Percentiles rank a stretch among this genome's conserved stretches.
Evolutionary conservation across 2,329 filamentous ascomycete species (phyloP).

Genomic region (Epichloe gansuensis): DNA sequence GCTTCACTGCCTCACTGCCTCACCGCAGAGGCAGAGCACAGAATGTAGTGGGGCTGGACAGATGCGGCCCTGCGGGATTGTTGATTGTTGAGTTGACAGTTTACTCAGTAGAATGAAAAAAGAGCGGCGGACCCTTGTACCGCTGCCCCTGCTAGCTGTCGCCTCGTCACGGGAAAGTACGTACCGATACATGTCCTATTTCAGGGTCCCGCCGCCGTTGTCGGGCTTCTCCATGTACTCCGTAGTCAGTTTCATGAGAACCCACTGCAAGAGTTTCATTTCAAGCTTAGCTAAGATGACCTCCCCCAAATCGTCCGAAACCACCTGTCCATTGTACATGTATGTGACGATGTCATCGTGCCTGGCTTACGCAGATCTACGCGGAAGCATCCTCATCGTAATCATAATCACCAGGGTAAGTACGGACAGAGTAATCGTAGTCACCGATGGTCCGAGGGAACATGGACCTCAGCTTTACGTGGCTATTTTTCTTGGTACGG

Average conservation of each 20-base stretch:
- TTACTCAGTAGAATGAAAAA: neutral
- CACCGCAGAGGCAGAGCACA: too few species aligned
- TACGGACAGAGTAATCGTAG: too few species aligned
- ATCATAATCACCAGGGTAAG: neutral
- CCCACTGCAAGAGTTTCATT: neutral
- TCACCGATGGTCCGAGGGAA: too few species aligned
- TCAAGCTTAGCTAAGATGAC: neutral
- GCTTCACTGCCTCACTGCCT: too few species aligned
- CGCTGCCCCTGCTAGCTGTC: neutral
- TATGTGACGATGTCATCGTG: neutral
- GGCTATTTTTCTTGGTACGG: too few species aligned
- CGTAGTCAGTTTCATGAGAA: neutral
- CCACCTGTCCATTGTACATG: neutral
- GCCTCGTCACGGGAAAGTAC: neutral
- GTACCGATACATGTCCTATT: neutral
- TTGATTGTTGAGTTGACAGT: slow-evolving; percentile 5
- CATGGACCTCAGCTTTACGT: too few species aligned
- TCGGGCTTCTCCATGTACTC: neutral
- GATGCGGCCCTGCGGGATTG: neutral
- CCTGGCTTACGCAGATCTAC: neutral
- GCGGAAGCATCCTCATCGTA: neutral
- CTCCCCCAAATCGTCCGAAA: neutral
- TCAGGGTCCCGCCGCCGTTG: neutral
- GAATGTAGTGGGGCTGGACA: too few species aligned
- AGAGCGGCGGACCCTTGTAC: neutral